Conservation (phyloP, 768 basidiomycete species). For the Holtermannia corniformis region DNA sequence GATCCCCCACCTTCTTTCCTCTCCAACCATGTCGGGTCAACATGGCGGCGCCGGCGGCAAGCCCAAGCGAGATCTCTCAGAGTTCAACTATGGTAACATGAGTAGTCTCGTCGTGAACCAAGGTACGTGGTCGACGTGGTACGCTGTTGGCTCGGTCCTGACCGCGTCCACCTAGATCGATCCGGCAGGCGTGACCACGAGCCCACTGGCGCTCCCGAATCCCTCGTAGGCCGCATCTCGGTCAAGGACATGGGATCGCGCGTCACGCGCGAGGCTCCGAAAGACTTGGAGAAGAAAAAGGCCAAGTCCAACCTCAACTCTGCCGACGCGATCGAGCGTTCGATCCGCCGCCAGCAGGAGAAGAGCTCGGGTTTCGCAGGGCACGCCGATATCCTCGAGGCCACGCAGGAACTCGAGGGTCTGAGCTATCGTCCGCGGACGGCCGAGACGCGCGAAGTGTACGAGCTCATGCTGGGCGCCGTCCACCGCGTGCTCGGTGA, state of each 20-base stretch:
- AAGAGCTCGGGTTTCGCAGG: constrained; percentile 53
- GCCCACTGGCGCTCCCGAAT: constrained; percentile 90
- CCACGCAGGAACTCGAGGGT: constrained; percentile 86
- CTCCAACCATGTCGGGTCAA: no score
- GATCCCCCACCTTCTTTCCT: no score
- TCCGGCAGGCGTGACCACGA: constrained; percentile 72
- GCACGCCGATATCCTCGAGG: constrained; percentile 81
- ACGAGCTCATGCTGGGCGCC: constrained; percentile 75
- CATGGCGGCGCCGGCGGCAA: neutral
- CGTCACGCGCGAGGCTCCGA: constrained; percentile 68
- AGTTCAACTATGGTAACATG: constrained; percentile 93
- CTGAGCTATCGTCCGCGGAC: constrained; percentile 86
- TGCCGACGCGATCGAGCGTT: constrained; percentile 36
- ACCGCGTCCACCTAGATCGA: constrained; percentile 52
- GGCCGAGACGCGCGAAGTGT: constrained; percentile 86
- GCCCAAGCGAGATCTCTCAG: constrained; percentile 59
- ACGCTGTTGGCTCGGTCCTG: no score
- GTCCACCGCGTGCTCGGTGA: constrained; percentile 81
- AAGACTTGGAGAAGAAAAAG: constrained; percentile 88
- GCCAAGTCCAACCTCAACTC: constrained; percentile 53
- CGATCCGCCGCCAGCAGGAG: constrained; percentile 47
- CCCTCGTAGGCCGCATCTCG: constrained; percentile 83
- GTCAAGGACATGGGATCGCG: constrained; percentile 87
- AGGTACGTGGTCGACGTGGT: constrained; percentile 36
- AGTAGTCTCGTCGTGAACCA: constrained; percentile 92